phyloP scores from a whole-genome alignment of 148 eudicot genomes.

The Fallopia convolvulus region DNA sequence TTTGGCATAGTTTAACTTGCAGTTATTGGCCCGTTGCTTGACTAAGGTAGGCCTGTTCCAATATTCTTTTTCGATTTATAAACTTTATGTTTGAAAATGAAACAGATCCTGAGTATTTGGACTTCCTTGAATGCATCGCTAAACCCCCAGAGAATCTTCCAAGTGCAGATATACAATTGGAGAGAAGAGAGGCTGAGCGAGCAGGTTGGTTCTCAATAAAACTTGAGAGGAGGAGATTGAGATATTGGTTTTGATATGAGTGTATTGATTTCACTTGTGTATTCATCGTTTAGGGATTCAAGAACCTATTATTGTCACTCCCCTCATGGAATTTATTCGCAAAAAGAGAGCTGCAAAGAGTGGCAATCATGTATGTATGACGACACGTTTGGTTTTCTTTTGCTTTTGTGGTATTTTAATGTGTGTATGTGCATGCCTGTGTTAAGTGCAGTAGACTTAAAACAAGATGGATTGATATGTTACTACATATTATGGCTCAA shows the following conservation, averaged over 20 bases:
- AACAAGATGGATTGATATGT: neutral
- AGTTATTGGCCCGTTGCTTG: neutral
- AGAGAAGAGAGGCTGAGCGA: constrained; percentile 41
- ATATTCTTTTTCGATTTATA: neutral
- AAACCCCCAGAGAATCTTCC: constrained; percentile 43
- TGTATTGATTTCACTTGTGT: neutral
- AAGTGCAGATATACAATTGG: constrained; percentile 42
- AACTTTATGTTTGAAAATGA: neutral
- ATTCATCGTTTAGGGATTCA: constrained; percentile 24
- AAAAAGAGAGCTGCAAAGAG: constrained; percentile 40
- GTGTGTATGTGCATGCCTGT: neutral
- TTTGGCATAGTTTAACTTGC: neutral
- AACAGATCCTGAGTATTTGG: constrained; percentile 39
- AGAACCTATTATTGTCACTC: constrained; percentile 34
- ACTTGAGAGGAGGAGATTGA: neutral
- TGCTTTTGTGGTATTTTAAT: neutral
- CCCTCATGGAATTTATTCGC: constrained; percentile 42
- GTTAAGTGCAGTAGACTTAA: neutral
- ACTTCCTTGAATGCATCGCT: constrained; percentile 34
- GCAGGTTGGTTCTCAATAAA: constrained; percentile 24
- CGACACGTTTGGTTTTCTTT: neutral
- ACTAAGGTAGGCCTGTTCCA: neutral
- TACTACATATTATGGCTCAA: neutral
- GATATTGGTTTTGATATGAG: neutral
- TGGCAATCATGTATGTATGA: constrained; percentile 23